Base-by-base conservation (phyloP, 2,329 filamentous ascomycete species). In the Fusarium luffae region DNA sequence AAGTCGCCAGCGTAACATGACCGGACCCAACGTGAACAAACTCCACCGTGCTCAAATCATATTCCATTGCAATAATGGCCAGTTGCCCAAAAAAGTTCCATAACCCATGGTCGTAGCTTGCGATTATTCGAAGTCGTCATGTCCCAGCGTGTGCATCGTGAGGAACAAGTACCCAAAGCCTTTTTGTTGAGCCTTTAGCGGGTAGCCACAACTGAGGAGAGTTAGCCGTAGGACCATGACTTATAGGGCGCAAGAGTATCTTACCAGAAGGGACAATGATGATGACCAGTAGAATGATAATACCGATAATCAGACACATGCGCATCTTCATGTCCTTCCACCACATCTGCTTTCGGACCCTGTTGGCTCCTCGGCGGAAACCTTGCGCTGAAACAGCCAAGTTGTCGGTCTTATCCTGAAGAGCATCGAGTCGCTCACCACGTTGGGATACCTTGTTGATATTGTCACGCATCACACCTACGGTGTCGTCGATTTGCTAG, bases 321-420 rank as follows among this genome's bases (percentile, higher is more conserved):
- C 96, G 91, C 96, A 99, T 99, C 90, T 98, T 98, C 93, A 98
- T 97, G 79, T 98, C 95, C 88, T 98, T 98, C 95, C 94, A 98
- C 95, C 95, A 98, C 95, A 98, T 98, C 83, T 97, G 91, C 86
- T 94, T 95, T 82, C 96, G 90, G 75, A 99, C 95, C 76, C 93
- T 88, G 86, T 98, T 99, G 82, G 97, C 96, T 71, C 96, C 95
- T 74, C 94, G 91, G 77, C 94, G 93, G 89, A 99, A 99, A 69
- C 93, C 94, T 81, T 97, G 94, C 63, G 96, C 95, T 37, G 94
- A 97, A 69, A 91, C 89, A 65, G 94, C 94, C 74, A 99, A 88
- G 83, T 97, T 97, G 84, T 98, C 90, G 72, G 93, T 98, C 88
- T 97, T 97, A 82, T 96, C 92, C 84, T 97, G 93, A 67, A 98